Evolutionary conservation across 1,284 basidiomycete genomes (phyloP), one percentile per base, ranked within the genome.

Genomic region (Cutaneotrichosporon cyanovorans): DNA sequence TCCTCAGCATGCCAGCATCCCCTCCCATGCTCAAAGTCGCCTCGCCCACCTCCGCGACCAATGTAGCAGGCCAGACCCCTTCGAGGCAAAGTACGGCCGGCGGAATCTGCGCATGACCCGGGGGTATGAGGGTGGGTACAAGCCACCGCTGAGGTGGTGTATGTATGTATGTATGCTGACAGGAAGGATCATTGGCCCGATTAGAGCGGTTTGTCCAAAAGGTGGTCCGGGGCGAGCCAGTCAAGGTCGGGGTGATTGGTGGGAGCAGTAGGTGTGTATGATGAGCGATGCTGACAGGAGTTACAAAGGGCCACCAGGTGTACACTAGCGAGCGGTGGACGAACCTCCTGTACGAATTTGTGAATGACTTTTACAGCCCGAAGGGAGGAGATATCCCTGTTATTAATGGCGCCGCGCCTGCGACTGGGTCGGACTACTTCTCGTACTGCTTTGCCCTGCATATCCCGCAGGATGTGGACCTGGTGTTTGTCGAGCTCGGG

Each of bases 401-500:
- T 18, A 52, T 63, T 21, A 72, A 71, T 42, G 69, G 67, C 23
- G 70, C 66, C 0, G 33, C 40, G 22, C 12, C 50, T 56, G 70
- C 70, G 0, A 67, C 63, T 11, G 70, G 70, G 1, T 65, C 62
- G 11, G 68, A 70, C 50, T 72, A 72, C 53, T 72, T 68, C 40
- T 67, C 64, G 3, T 68, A 65, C 51, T 72, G 71, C 51, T 69
- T 70, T 46, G 55, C 64, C 5, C 49, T 69, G 5, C 71, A 72
- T 45, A 67, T 71, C 14, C 50, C 50, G 3, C 25, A 40, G 1
- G 52, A 65, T 2, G 59, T 63, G 9, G 66, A 70, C 36, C 49
- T 71, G 4, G 60, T 72, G 30, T 40, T 71, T 18, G 56, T 72
- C 25, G 71, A 72, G 42, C 57, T 71, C 11, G 67, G 60, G 2